Percentiles rank a stretch among this genome's conserved stretches.
These are phyloP conservation scores for Monosporascus sp. DNA, from an alignment of 2,329 filamentous ascomycete species.

Conservation along the genomic window DNA sequence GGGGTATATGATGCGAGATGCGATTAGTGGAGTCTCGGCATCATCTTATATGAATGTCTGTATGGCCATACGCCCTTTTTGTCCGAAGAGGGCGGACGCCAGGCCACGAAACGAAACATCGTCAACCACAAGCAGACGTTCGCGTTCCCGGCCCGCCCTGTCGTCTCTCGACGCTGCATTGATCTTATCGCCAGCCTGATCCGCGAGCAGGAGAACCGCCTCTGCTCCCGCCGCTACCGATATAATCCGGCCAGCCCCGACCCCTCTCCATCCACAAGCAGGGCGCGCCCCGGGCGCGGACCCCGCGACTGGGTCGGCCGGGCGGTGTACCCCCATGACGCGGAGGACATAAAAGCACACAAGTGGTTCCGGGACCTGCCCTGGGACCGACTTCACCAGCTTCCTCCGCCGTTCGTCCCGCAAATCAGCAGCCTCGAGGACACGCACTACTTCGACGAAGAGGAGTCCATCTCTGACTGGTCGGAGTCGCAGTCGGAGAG, in stretches of 20 bases:
- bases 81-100: slow-evolving; percentile 63
- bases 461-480: slow-evolving; percentile 64
- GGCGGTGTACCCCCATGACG: slow-evolving; percentile 78
- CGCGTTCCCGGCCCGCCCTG: slow-evolving; percentile 60
- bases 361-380: slow-evolving; percentile 75
- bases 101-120: slow-evolving; percentile 82
- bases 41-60: slow-evolving; percentile 91
- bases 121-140: slow-evolving; percentile 66
- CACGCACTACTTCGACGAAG: slow-evolving; percentile 87
- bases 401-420: slow-evolving; percentile 74
- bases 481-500: slow-evolving; percentile 35
- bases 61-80: slow-evolving; percentile 91
- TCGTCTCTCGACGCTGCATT: slow-evolving; percentile 65
- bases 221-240: slow-evolving; percentile 72
- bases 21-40: slow-evolving; percentile 94
- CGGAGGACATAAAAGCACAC: slow-evolving; percentile 83
- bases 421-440: slow-evolving; percentile 62
- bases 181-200: slow-evolving; percentile 71
- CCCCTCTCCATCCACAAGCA: slow-evolving; percentile 19
- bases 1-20: slow-evolving; percentile 85
- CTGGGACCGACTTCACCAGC: slow-evolving; percentile 70
- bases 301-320: slow-evolving; percentile 33
- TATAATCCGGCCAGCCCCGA: slow-evolving; percentile 49
- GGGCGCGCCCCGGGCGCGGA: slow-evolving; percentile 15
- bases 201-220: slow-evolving; percentile 65